These are phyloP conservation scores for Drosera capensis DNA, from an alignment of 148 eudicot genomes.

Conservation along the genomic window DNA sequence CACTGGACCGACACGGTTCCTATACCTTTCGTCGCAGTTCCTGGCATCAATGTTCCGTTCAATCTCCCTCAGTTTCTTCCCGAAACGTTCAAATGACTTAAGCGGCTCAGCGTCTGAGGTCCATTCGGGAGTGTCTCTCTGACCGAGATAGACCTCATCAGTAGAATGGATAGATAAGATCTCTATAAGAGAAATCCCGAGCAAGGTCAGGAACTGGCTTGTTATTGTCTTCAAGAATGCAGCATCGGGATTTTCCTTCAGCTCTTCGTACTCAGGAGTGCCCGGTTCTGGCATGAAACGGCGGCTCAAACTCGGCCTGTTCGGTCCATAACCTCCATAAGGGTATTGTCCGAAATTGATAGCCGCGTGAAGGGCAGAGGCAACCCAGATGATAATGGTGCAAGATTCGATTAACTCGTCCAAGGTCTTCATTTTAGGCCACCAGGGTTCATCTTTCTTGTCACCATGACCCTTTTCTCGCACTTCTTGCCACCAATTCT, in stretches of 20 bases:
- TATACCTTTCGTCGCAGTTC: slow-evolving; percentile 9
- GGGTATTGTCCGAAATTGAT: slow-evolving; percentile 43
- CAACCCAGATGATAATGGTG: slow-evolving; percentile 31
- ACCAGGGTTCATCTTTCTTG: slow-evolving; percentile 17
- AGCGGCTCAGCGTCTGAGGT: slow-evolving; percentile 11
- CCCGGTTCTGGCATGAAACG: slow-evolving; percentile 18
- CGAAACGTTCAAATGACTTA: slow-evolving; percentile 13
- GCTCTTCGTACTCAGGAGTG: slow-evolving; percentile 15
- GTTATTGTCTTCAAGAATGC: slow-evolving; percentile 21
- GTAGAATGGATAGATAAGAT: slow-evolving; percentile 19
- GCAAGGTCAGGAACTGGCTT: slow-evolving; percentile 20
- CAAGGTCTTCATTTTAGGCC: slow-evolving; percentile 21
- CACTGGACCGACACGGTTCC: slow-evolving; percentile 17
- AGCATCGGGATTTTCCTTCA: slow-evolving; percentile 9
- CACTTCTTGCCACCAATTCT: slow-evolving; percentile 17
- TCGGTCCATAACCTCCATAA: slow-evolving; percentile 29
- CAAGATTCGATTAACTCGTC: slow-evolving; percentile 16
- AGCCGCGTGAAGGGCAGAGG: slow-evolving; percentile 43
- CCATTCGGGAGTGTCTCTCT: slow-evolving; percentile 17
- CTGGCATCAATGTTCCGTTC: slow-evolving; percentile 10
- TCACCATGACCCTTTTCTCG: slow-evolving; percentile 14
- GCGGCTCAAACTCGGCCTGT: slow-evolving; percentile 24
- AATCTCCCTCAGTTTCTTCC: slow-evolving; percentile 8
- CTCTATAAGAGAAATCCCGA: slow-evolving; percentile 25
- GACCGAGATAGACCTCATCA: slow-evolving; percentile 25